These are phyloP conservation scores for Yamadazyma trypodendri DNA, from an alignment of 1,139 yeast species.

Conservation along the genomic window DNA sequence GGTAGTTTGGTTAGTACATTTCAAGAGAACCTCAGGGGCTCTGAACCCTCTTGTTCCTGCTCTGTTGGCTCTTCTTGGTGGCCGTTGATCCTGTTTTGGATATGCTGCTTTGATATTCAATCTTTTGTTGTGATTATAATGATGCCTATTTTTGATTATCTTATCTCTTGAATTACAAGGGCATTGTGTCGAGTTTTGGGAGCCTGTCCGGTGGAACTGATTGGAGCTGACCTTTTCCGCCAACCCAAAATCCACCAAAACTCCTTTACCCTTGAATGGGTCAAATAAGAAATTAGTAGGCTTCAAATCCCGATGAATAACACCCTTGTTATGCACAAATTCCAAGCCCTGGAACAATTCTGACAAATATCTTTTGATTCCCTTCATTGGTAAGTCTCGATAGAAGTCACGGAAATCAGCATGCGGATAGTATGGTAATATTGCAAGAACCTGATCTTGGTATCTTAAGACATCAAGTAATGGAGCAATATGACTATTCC, in stretches of 20 bases:
- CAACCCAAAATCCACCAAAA: conserved; percentile 87
- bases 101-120: conserved; percentile 60
- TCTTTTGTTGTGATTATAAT: conserved; percentile 23
- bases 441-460: conserved; percentile 91
- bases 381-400: conserved; percentile 73
- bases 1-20: conserved; percentile 80
- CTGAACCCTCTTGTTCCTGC: conserved; percentile 98
- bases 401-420: conserved; percentile 87
- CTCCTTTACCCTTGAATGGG: conserved; percentile 73
- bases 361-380: conserved; percentile 76
- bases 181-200: conserved; percentile 21
- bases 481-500: conserved; percentile 81
- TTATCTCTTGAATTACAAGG: conserved; percentile 32
- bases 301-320: conserved; percentile 86
- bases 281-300: conserved; percentile 88
- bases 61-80: conserved; percentile 90
- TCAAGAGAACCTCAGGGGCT: conserved; percentile 90
- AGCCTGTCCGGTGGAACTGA: conserved; percentile 3
- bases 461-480: conserved; percentile 80
- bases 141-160: conserved; percentile 21
- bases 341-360: conserved; percentile 75
- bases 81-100: conserved; percentile 77
- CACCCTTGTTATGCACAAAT: conserved; percentile 72
- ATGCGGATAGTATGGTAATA: conserved; percentile 88
- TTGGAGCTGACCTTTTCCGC: conserved; percentile 54